Conservation (phyloP, 148 eudicot genomes). For the Cornus controversa region DNA sequence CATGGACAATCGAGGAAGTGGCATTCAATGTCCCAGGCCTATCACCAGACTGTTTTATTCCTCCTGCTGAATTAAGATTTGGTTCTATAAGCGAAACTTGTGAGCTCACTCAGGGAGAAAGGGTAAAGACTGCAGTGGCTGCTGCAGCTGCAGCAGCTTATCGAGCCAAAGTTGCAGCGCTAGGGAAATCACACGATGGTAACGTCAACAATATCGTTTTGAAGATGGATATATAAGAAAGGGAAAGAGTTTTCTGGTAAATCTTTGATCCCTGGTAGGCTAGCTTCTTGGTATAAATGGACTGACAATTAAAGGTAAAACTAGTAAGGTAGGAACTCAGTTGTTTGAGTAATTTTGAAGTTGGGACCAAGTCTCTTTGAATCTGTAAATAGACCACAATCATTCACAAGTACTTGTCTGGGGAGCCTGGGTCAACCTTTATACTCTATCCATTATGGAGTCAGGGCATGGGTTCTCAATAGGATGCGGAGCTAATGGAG, state of each 20-base stretch:
- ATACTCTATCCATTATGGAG: not conserved
- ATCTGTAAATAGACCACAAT: constrained; percentile 56
- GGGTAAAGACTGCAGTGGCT: constrained; percentile 39
- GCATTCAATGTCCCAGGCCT: constrained; percentile 61
- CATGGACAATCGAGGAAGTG: constrained; percentile 65
- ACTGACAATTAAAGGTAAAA: not conserved
- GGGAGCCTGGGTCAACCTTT: not conserved
- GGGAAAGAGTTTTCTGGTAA: constrained; percentile 27
- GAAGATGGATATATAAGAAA: constrained; percentile 48
- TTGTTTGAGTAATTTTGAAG: not conserved
- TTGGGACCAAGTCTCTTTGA: constrained; percentile 19
- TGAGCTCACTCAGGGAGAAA: constrained; percentile 45
- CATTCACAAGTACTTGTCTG: constrained; percentile 27
- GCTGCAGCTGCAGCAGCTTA: constrained; percentile 37
- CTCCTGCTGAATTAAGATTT: constrained; percentile 55
- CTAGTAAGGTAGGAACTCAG: not conserved
- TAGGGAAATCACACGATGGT: constrained; percentile 33
- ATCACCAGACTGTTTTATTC: constrained; percentile 57
- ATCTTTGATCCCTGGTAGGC: not conserved
- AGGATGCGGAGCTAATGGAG: not conserved
- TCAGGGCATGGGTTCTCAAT: too few species aligned
- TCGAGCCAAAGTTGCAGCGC: constrained; percentile 49
- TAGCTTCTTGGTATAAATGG: not conserved
- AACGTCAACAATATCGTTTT: constrained; percentile 33
- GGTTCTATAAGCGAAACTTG: constrained; percentile 41